Percentiles rank a stretch among this genome's conserved stretches.
Evolutionary conservation across 768 basidiomycete genomes (phyloP).

Genomic region (Asterophora lycoperdoides): DNA sequence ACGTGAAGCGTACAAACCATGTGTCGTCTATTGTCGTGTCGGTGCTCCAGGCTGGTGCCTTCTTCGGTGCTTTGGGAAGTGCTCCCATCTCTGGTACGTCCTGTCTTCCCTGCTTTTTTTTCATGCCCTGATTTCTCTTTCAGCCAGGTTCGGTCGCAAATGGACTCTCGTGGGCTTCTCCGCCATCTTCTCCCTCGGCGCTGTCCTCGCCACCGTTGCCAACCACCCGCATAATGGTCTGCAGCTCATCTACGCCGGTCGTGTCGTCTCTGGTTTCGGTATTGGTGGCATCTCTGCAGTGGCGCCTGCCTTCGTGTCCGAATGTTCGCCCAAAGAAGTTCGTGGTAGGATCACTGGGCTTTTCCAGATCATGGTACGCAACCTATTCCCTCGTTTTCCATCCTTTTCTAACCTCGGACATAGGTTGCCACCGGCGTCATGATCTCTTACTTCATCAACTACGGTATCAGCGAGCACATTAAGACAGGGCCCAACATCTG

Average conservation of each 20-base stretch:
- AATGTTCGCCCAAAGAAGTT: conserved; percentile 83
- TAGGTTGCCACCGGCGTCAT: conserved; percentile 76
- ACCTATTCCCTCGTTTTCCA: background rate
- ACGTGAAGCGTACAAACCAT: conserved; percentile 36
- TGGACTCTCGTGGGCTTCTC: conserved; percentile 59
- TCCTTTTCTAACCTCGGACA: background rate
- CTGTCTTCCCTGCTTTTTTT: background rate
- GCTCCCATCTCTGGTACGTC: conserved; percentile 63
- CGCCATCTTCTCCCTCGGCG: conserved; percentile 65
- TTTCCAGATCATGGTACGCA: conserved; percentile 76
- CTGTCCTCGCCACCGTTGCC: conserved; percentile 69
- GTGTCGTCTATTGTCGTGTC: conserved; percentile 85
- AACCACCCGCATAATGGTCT: conserved; percentile 49
- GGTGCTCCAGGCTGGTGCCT: conserved; percentile 82
- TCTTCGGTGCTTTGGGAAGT: conserved; percentile 79
- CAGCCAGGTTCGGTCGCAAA: conserved; percentile 63
- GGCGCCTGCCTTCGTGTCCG: conserved; percentile 81
- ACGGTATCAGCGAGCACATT: conserved; percentile 56
- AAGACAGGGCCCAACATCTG: conserved; percentile 46
- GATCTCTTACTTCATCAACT: conserved; percentile 79
- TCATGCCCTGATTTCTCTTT: background rate
- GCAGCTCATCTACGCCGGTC: conserved; percentile 72
- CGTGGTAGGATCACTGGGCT: conserved; percentile 82
- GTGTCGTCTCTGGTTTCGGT: conserved; percentile 75
- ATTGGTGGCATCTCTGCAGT: conserved; percentile 82